Percentiles rank a stretch among this genome's conserved stretches.
Evolutionary conservation across 169 alveolate species (phyloP).

Genomic region (Cryptosporidium tyzzeri): DNA sequence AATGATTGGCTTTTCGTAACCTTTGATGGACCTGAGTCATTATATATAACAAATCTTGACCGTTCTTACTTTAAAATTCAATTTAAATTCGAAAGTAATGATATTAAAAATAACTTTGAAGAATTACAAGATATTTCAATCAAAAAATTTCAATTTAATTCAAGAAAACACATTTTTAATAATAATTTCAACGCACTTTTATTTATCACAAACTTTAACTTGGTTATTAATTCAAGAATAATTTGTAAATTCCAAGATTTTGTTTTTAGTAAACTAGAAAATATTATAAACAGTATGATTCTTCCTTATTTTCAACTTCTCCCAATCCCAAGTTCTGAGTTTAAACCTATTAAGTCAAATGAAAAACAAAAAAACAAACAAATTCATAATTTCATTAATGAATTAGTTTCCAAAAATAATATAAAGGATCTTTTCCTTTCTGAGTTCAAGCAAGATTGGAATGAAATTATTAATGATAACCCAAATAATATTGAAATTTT

Average conservation of each 20-base stretch:
- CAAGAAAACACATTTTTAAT: background rate
- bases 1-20: conserved; percentile 10
- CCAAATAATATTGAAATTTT: conserved; percentile 3
- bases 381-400: background rate
- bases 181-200: conserved; percentile 1
- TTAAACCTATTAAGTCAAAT: background rate
- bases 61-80: background rate
- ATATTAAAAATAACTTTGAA: background rate
- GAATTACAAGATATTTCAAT: background rate
- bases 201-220: background rate
- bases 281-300: background rate
- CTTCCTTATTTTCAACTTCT: conserved; percentile 16
- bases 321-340: conserved; percentile 1
- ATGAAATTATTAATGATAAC: conserved; percentile 5
- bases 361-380: background rate
- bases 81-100: background rate
- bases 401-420: background rate
- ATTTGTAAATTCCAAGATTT: conserved; percentile 25
- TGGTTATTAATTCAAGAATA: background rate
- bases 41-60: background rate
- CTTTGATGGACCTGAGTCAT: background rate
- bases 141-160: background rate
- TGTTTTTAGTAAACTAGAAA: conserved; percentile 1
- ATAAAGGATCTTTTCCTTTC: background rate
- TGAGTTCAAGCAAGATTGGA: conserved; percentile 16